Conservation (phyloP, 306 rosid species). For the Lupinus albus region DNA sequence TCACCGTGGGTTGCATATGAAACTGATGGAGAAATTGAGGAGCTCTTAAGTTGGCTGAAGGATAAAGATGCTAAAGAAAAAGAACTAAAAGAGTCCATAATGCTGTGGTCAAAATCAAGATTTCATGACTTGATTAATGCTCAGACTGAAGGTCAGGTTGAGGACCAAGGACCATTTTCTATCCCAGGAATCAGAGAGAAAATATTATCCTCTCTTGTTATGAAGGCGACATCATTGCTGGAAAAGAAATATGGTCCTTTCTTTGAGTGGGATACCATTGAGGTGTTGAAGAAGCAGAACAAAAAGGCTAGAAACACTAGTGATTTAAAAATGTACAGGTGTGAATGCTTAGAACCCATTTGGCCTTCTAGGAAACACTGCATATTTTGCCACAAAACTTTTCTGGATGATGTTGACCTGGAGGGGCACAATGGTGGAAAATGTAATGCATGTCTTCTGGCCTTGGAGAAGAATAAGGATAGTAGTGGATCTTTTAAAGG, state of each 20-base stretch:
- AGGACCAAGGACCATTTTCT: slow-evolving; percentile 45
- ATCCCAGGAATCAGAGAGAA: slow-evolving; percentile 47
- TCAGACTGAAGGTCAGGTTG: slow-evolving; percentile 51
- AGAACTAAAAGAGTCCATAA: slow-evolving; percentile 79
- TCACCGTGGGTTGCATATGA: slow-evolving; percentile 75
- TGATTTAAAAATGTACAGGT: slow-evolving; percentile 75
- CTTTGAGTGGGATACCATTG: slow-evolving; percentile 54
- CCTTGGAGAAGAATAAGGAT: slow-evolving; percentile 61
- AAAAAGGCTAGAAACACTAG: slow-evolving; percentile 51
- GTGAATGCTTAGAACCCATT: slow-evolving; percentile 84
- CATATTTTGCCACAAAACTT: slow-evolving; percentile 79
- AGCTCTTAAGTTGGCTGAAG: slow-evolving; percentile 72
- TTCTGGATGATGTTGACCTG: slow-evolving; percentile 64
- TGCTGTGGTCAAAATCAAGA: slow-evolving; percentile 68
- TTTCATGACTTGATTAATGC: slow-evolving; percentile 54
- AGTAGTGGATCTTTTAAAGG: slow-evolving; percentile 58
- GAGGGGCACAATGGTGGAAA: slow-evolving; percentile 75
- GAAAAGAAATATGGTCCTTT: slow-evolving; percentile 77
- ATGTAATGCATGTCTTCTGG: slow-evolving; percentile 56
- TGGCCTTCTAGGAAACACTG: slow-evolving; percentile 87
- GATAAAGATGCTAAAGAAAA: slow-evolving; percentile 69
- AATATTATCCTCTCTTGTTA: slow-evolving; percentile 52
- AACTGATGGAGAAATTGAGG: slow-evolving; percentile 70
- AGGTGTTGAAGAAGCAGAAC: slow-evolving; percentile 57
- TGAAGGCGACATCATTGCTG: slow-evolving; percentile 71